Conservation (phyloP, 176 grass and related monocot species). For the Juncus inflexus region DNA sequence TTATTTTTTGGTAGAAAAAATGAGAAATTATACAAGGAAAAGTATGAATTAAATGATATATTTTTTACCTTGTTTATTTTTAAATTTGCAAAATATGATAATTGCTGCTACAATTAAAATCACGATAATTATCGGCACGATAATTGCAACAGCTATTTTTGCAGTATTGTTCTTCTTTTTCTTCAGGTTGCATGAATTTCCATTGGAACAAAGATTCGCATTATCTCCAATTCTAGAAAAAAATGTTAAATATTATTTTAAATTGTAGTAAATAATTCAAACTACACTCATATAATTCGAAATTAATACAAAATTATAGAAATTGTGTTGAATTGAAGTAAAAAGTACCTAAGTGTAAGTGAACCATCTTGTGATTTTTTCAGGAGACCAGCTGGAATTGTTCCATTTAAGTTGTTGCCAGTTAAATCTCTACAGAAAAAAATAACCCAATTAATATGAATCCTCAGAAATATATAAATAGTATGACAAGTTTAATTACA, state of each 20-base stretch:
- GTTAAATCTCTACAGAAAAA: conserved; percentile 54
- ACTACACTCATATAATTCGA: not conserved
- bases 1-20: conserved; percentile 6
- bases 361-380: conserved; percentile 38
- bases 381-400: conserved; percentile 40
- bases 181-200: conserved; percentile 23
- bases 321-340: not conserved
- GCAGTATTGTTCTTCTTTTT: conserved; percentile 36
- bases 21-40: too few species aligned
- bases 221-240: conserved; percentile 41
- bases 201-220: conserved; percentile 34
- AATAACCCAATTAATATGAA: not conserved
- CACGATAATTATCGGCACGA: conserved; percentile 17
- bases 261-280: too few species aligned
- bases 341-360: conserved; percentile 45
- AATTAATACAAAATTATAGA: not conserved
- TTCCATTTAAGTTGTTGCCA: conserved; percentile 35
- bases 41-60: conserved; percentile 1
- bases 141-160: conserved; percentile 36
- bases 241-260: not conserved
- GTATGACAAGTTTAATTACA: not conserved
- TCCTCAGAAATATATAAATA: not conserved
- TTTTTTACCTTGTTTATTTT: conserved; percentile 28
- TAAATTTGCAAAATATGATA: conserved; percentile 24
- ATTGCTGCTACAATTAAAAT: conserved; percentile 15